phyloP scores from a whole-genome alignment of 2,329 filamentous ascomycete genomes.

The Pseudocercospora pini-densiflorae region DNA sequence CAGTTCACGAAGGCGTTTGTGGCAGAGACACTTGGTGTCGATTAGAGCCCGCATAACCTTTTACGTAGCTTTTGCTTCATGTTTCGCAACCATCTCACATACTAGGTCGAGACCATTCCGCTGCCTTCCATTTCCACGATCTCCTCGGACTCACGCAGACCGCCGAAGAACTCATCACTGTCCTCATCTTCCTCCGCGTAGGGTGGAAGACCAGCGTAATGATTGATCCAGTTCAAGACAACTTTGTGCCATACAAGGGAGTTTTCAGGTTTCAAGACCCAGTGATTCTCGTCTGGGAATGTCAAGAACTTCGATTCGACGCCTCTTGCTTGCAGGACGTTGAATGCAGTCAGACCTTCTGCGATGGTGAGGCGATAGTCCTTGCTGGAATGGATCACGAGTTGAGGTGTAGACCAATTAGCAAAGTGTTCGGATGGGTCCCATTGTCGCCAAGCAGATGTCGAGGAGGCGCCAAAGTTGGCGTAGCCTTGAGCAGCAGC shows the following conservation, averaged over 20 bases:
- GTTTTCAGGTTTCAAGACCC: conserved; percentile 93
- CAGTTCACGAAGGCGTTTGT: conserved; percentile 27
- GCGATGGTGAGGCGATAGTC: conserved; percentile 87
- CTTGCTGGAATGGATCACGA: conserved; percentile 88
- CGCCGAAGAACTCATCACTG: conserved; percentile 37
- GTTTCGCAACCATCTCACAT: not conserved
- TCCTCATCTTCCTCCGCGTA: conserved; percentile 43
- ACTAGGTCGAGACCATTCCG: conserved; percentile 31
- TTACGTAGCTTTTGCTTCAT: not conserved
- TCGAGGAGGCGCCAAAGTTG: conserved; percentile 26
- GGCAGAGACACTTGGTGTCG: conserved; percentile 15
- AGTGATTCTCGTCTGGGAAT: conserved; percentile 80
- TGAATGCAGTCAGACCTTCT: conserved; percentile 85
- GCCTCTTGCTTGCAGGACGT: conserved; percentile 75
- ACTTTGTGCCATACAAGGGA: conserved; percentile 86
- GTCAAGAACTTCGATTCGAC: conserved; percentile 78
- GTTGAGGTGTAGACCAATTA: conserved; percentile 83
- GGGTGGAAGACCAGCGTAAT: conserved; percentile 58
- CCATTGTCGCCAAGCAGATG: conserved; percentile 46
- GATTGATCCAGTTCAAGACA: conserved; percentile 77
- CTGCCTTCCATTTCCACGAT: conserved; percentile 30
- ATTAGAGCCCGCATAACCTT: not conserved
- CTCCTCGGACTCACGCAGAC: conserved; percentile 32
- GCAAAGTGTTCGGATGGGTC: conserved; percentile 60
- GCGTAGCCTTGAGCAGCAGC: conserved; percentile 17